Conservation (phyloP, 176 grass and related monocot genomes). For the Oryza australiensis region DNA sequence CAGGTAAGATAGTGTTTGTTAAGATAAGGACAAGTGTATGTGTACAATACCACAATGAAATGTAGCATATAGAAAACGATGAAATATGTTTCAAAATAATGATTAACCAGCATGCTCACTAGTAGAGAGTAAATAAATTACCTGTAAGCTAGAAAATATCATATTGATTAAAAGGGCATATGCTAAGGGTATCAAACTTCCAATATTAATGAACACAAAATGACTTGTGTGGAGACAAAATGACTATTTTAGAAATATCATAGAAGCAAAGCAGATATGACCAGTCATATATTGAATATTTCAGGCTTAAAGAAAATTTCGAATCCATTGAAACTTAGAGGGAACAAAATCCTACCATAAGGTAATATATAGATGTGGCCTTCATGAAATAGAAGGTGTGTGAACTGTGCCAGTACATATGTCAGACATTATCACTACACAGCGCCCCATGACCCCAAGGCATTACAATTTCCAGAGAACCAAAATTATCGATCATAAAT, state of each 20-base stretch:
- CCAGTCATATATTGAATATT: background rate
- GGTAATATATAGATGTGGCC: background rate
- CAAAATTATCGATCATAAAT: background rate
- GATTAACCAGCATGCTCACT: background rate
- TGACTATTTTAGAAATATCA: background rate
- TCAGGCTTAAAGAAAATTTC: background rate
- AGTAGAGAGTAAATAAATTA: background rate
- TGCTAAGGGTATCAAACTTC: background rate
- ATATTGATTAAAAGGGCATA: background rate
- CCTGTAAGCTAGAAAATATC: background rate
- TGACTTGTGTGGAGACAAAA: background rate
- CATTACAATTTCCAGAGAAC: background rate
- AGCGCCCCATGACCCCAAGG: background rate
- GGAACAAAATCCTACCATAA: background rate
- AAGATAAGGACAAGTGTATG: background rate
- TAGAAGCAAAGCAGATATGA: background rate
- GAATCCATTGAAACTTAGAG: background rate
- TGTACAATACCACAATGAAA: background rate
- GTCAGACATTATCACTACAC: background rate
- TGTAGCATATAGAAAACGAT: background rate
- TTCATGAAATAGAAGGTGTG: background rate
- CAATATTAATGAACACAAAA: background rate
- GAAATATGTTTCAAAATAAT: background rate
- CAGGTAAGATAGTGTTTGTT: background rate
- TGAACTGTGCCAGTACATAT: background rate